A percentile compares a stretch with the other conserved stretches of the same genome.
phyloP scores from a whole-genome alignment of 2,329 filamentous ascomycete species.

The Corynespora cassiicola region DNA sequence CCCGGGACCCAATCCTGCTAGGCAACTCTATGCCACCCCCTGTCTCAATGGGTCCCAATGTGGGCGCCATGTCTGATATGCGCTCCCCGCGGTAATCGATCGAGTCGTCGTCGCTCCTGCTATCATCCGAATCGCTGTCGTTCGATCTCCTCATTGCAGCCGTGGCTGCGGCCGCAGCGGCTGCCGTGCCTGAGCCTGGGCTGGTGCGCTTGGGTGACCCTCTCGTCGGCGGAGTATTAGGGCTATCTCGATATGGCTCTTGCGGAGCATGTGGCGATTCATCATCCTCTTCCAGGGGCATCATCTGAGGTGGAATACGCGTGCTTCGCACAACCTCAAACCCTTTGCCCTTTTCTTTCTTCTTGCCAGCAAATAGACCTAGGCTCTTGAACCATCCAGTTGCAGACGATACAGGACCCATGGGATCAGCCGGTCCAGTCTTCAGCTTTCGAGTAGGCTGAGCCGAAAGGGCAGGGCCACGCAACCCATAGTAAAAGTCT shows the following conservation, averaged over 20 bases:
- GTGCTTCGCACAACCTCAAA: conserved; percentile 96
- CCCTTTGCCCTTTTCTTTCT: conserved; percentile 92
- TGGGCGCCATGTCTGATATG: conserved; percentile 60
- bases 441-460: conserved; percentile 83
- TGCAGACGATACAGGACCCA: conserved; percentile 86
- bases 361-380: conserved; percentile 77
- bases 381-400: conserved; percentile 81
- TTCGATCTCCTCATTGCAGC: conserved; percentile 51
- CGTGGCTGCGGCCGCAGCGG: conserved; percentile 21
- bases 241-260: conserved; percentile 63
- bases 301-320: conserved; percentile 77
- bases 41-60: conserved; percentile 66
- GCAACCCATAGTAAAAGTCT: conserved; percentile 94
- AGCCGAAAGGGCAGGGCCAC: conserved; percentile 84
- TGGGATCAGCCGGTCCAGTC: conserved; percentile 93
- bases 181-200: conserved; percentile 15
- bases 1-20: conserved; percentile 67
- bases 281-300: conserved; percentile 70
- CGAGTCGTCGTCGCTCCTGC: conserved; percentile 52
- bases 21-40: conserved; percentile 68
- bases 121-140: conserved; percentile 37
- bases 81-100: conserved; percentile 48
- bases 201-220: conserved; percentile 14
- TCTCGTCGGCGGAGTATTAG: conserved; percentile 38
- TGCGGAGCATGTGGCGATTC: conserved; percentile 41